Evolutionary conservation across 495 filamentous ascomycete species (phyloP).

Genomic region (Penicillium tannophilum): DNA sequence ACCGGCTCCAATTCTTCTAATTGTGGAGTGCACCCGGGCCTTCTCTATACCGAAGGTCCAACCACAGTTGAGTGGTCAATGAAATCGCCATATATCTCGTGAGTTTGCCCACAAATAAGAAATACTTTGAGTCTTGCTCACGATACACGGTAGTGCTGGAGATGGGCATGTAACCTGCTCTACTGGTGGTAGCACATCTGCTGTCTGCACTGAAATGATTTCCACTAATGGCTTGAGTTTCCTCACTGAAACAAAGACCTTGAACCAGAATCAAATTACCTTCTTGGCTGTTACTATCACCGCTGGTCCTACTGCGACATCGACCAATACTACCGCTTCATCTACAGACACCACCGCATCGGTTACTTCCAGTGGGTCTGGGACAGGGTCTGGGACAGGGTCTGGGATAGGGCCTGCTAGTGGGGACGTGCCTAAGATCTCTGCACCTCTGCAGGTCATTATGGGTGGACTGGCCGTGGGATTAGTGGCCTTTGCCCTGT

Average conservation of each 20-base stretch:
- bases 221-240: background rate
- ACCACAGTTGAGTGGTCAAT: conserved; percentile 2
- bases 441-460: background rate
- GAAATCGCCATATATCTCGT: conserved; percentile 3
- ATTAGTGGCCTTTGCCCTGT: background rate
- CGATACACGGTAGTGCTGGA: background rate
- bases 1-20: background rate
- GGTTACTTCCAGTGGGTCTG: background rate
- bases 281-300: background rate
- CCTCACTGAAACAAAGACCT: background rate
- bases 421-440: background rate
- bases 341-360: background rate
- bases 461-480: background rate
- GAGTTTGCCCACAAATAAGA: background rate
- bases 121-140: background rate
- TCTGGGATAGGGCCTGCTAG: background rate
- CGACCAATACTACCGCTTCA: background rate
- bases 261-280: background rate
- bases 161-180: background rate
- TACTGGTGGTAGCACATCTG: background rate
- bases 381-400: background rate
- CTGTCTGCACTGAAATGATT: background rate
- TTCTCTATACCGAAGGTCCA: conserved; percentile 4
- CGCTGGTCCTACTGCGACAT: background rate
- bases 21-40: background rate